Conservation (phyloP, 2,329 filamentous ascomycete species). For the Penicillium sp. region DNA sequence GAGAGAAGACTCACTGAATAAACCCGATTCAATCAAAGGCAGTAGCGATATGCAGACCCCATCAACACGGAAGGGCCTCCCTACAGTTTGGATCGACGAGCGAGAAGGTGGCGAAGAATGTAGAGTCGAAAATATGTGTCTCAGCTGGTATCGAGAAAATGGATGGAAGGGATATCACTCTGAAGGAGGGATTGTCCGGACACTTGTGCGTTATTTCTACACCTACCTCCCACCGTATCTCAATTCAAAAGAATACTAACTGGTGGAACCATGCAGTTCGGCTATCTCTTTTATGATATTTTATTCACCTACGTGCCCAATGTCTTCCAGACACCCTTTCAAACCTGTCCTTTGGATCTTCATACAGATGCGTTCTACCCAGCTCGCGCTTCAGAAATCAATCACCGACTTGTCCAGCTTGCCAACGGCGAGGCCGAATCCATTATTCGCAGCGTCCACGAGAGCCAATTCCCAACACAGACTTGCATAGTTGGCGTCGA, state of each 20-base stretch:
- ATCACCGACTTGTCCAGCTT: slow-evolving; percentile 79
- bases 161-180: slow-evolving; percentile 95
- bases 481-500: slow-evolving; percentile 90
- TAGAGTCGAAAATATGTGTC: slow-evolving; percentile 89
- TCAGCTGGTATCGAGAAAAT: slow-evolving; percentile 74
- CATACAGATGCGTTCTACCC: slow-evolving; percentile 92
- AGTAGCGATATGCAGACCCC: slow-evolving; percentile 10
- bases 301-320: slow-evolving; percentile 92
- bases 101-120: slow-evolving; percentile 67
- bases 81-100: slow-evolving; percentile 84
- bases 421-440: slow-evolving; percentile 70
- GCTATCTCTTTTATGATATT: slow-evolving; percentile 88
- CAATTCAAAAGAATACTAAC: background rate
- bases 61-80: slow-evolving; percentile 34
- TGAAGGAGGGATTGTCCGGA: slow-evolving; percentile 89
- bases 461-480: slow-evolving; percentile 61
- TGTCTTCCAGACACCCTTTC: slow-evolving; percentile 93
- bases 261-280: slow-evolving; percentile 47
- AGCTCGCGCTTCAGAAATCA: slow-evolving; percentile 81
- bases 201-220: slow-evolving; percentile 49
- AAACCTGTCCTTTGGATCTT: slow-evolving; percentile 88
- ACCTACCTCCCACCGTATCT: background rate
- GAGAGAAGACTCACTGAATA: slow-evolving; percentile 39
- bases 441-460: slow-evolving; percentile 67
- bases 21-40: slow-evolving; percentile 9